Evolutionary conservation across 805 yeast genomes (phyloP).

Genomic region (Ogataea saltuana): DNA sequence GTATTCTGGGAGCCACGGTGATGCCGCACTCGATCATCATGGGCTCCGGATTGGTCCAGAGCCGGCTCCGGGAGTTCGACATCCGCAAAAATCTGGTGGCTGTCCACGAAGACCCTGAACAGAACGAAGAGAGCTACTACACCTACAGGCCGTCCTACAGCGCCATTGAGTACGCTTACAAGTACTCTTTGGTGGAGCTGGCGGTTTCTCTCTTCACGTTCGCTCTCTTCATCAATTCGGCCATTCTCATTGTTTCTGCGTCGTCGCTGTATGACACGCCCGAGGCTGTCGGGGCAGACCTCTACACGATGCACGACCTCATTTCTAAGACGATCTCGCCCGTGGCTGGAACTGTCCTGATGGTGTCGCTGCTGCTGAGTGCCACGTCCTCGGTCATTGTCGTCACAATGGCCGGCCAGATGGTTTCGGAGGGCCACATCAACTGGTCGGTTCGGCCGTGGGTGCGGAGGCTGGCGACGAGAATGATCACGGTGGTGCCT

Average conservation of each 20-base stretch:
- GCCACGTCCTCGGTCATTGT: slow-evolving; percentile 88
- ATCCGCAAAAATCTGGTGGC: too few species aligned
- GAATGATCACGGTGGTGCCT: slow-evolving; percentile 74
- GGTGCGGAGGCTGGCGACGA: slow-evolving; percentile 72
- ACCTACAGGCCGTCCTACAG: slow-evolving; percentile 61
- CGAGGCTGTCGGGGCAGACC: slow-evolving; percentile 67
- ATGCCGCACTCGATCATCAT: slow-evolving; percentile 53
- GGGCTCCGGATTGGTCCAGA: slow-evolving; percentile 51
- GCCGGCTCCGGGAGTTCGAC: slow-evolving; percentile 48
- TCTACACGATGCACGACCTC: slow-evolving; percentile 68
- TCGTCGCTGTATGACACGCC: slow-evolving; percentile 66
- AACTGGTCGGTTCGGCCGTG: slow-evolving; percentile 79
- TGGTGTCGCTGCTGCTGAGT: slow-evolving; percentile 73
- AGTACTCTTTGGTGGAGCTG: slow-evolving; percentile 67
- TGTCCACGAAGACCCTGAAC: slow-evolving; percentile 28
- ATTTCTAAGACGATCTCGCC: slow-evolving; percentile 59
- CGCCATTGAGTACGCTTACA: slow-evolving; percentile 69
- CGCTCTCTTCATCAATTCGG: slow-evolving; percentile 80
- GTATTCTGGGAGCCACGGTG: slow-evolving; percentile 51
- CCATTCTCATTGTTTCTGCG: slow-evolving; percentile 78
- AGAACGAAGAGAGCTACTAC: slow-evolving; percentile 42
- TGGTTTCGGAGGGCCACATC: slow-evolving; percentile 83
- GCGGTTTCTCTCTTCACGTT: slow-evolving; percentile 66
- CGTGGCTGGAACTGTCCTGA: slow-evolving; percentile 76
- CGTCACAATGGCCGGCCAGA: slow-evolving; percentile 88